Percentiles rank a stretch among this genome's conserved stretches.
These are phyloP conservation scores for Hanseniaspora osmophila DNA, from an alignment of 805 yeast species.

Conservation along the genomic window DNA sequence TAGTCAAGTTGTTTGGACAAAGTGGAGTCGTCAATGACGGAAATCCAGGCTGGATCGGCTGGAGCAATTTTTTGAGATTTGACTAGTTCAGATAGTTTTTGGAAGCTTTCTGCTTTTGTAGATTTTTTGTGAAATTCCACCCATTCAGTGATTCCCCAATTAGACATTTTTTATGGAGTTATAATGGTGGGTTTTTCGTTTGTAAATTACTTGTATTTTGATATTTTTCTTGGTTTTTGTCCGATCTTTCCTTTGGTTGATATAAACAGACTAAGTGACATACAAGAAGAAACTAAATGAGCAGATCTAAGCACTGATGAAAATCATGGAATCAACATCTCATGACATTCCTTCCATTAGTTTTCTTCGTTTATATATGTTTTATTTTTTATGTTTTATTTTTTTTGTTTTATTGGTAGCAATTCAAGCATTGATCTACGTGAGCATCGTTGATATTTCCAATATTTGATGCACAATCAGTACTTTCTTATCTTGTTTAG, in stretches of 20 bases:
- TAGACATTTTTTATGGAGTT: slow-evolving; percentile 23
- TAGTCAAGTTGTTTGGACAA: slow-evolving; percentile 66
- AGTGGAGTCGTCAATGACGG: slow-evolving; percentile 49
- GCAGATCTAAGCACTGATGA: too few species aligned
- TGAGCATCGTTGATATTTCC: not conserved
- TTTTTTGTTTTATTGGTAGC: not conserved
- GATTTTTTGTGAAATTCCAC: slow-evolving; percentile 42
- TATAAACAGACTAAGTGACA: too few species aligned
- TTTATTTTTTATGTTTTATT: not conserved
- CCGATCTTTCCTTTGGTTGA: too few species aligned
- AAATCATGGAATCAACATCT: not conserved
- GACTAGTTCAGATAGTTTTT: slow-evolving; percentile 32
- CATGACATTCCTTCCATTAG: not conserved
- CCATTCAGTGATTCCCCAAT: slow-evolving; percentile 83
- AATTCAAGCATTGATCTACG: not conserved
- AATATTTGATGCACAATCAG: not conserved
- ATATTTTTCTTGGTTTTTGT: not conserved
- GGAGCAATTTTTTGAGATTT: slow-evolving; percentile 31
- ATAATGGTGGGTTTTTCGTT: slow-evolving; percentile 7
- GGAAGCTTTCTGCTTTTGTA: slow-evolving; percentile 47
- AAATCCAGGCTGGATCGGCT: slow-evolving; percentile 85
- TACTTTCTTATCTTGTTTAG: too few species aligned
- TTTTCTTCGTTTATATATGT: not conserved
- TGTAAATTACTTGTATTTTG: not conserved
- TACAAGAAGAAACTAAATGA: too few species aligned